These are phyloP conservation scores for Chenopodium album DNA, from an alignment of 148 eudicot genomes.

Conservation along the genomic window DNA sequence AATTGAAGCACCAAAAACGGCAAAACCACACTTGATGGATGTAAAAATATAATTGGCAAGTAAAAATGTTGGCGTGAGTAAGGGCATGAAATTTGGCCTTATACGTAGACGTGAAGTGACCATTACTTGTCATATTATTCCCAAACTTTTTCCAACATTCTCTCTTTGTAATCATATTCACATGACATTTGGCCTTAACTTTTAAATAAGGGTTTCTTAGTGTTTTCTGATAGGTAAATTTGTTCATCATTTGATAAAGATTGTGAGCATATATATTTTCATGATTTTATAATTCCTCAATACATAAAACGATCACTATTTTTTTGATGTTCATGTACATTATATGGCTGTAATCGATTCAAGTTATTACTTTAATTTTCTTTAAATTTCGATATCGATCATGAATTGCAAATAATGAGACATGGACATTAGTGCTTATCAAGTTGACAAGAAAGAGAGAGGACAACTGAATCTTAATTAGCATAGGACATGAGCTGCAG, in stretches of 20 bases:
- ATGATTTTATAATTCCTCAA: background rate
- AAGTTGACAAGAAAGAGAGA: background rate
- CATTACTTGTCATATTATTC: constrained; percentile 9
- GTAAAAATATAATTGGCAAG: background rate
- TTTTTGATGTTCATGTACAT: background rate
- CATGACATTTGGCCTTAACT: constrained; percentile 22
- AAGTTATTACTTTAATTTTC: background rate
- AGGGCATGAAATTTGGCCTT: constrained; percentile 1
- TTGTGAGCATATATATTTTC: background rate
- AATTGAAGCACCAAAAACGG: too few species aligned
- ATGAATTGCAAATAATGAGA: background rate
- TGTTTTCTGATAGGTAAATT: background rate
- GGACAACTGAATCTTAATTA: background rate
- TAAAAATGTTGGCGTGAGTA: background rate
- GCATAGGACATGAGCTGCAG: background rate
- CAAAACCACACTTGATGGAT: background rate
- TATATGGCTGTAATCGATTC: background rate
- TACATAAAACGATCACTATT: background rate
- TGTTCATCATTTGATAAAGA: background rate
- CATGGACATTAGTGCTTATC: background rate
- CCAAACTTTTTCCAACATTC: constrained; percentile 22
- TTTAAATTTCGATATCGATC: background rate
- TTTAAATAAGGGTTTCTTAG: background rate
- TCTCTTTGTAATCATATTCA: constrained; percentile 4
- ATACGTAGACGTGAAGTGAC: background rate